phyloP scores from a whole-genome alignment of 1,284 basidiomycete genomes.

The Leccinum fuscescens region DNA sequence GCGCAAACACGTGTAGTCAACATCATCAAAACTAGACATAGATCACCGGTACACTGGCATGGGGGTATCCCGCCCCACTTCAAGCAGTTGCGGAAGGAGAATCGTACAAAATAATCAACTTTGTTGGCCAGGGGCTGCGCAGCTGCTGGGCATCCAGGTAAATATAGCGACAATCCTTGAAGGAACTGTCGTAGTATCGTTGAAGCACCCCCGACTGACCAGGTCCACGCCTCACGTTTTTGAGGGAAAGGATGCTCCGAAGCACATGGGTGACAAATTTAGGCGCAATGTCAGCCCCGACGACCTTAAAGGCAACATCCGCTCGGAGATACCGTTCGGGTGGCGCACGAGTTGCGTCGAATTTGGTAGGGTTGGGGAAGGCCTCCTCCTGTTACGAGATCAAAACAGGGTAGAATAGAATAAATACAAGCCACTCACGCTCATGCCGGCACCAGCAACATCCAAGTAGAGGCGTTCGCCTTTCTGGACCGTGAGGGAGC shows the following conservation, averaged over 20 bases:
- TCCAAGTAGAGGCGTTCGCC: constrained; percentile 60
- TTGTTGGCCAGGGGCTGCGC: constrained; percentile 51
- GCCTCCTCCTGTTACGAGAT: constrained; percentile 36
- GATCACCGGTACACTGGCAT: neutral
- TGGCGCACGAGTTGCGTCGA: constrained; percentile 46
- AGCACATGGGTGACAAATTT: constrained; percentile 53
- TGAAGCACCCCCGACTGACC: constrained; percentile 52
- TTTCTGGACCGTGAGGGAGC: constrained; percentile 42
- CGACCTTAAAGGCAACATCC: constrained; percentile 53
- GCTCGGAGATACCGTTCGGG: constrained; percentile 50
- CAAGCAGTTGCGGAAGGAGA: constrained; percentile 17
- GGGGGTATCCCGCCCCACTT: neutral
- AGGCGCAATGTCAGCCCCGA: constrained; percentile 56
- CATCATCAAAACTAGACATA: constrained; percentile 5
- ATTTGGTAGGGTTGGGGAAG: constrained; percentile 49
- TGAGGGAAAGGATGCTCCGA: constrained; percentile 47
- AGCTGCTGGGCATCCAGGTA: constrained; percentile 47
- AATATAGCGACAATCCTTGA: constrained; percentile 38
- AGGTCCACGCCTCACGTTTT: constrained; percentile 52
- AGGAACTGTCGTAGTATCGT: constrained; percentile 36
- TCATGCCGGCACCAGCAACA: constrained; percentile 51
- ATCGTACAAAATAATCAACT: constrained; percentile 46
- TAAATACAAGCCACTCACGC: constrained; percentile 38
- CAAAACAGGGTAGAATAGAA: neutral
- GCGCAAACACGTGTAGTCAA: constrained; percentile 2